A percentile compares a stretch with the other conserved stretches of the same genome.
Conservation (phyloP, 495 filamentous ascomycete species). For the Penicillium atrosanguineum region DNA sequence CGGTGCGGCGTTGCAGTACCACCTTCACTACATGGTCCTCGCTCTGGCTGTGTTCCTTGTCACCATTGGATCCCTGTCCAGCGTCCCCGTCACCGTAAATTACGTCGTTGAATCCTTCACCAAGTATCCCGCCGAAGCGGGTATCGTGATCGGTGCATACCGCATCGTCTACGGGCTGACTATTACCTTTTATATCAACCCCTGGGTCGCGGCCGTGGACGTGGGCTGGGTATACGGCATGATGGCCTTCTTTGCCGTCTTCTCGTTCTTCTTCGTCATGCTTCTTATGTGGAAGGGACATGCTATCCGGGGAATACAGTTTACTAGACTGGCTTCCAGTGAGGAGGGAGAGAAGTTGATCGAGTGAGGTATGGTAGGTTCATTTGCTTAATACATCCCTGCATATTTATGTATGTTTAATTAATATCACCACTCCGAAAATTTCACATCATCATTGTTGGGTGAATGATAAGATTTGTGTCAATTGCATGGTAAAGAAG, state of each 20-base stretch:
- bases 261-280: constrained; percentile 36
- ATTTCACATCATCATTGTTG: background rate
- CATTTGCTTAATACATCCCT: background rate
- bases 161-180: constrained; percentile 43
- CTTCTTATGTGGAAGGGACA: constrained; percentile 33
- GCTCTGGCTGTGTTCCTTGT: constrained; percentile 45
- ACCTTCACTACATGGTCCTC: constrained; percentile 48
- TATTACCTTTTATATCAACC: constrained; percentile 47
- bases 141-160: constrained; percentile 39
- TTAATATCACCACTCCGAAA: background rate
- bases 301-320: constrained; percentile 23
- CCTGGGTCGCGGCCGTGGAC: constrained; percentile 43
- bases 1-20: constrained; percentile 45
- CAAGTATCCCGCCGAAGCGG: constrained; percentile 40
- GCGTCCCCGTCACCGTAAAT: constrained; percentile 46
- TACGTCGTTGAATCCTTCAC: constrained; percentile 50
- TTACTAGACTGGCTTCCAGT: constrained; percentile 23
- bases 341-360: constrained; percentile 26
- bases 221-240: constrained; percentile 54
- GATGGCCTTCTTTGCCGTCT: constrained; percentile 46
- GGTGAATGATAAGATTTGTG: too few species aligned
- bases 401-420: background rate
- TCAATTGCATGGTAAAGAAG: too few species aligned
- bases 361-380: background rate
- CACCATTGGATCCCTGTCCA: constrained; percentile 36